Conservation (phyloP, 108 stramenopile genomes). For the Cyclotella sp. region DNA sequence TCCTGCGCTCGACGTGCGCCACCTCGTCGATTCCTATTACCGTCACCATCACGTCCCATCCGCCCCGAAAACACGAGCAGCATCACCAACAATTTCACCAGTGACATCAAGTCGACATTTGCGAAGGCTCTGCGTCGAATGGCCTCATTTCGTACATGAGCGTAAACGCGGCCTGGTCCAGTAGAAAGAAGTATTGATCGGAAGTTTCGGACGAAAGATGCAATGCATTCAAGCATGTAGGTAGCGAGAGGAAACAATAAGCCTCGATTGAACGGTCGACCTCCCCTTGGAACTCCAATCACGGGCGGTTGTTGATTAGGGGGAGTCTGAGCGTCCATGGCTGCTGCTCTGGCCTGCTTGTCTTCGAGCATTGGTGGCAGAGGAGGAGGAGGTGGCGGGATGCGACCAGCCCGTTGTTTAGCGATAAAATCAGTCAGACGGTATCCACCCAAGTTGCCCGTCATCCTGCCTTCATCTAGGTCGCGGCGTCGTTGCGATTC, state of each 20-base stretch:
- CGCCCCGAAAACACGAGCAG: slow-evolving; percentile 32
- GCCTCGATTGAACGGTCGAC: slow-evolving; percentile 21
- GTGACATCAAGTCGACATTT: slow-evolving; percentile 32
- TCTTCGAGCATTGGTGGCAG: background rate
- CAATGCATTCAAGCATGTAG: background rate
- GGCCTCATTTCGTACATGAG: slow-evolving; percentile 22
- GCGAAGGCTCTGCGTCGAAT: slow-evolving; percentile 36
- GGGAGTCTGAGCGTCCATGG: background rate
- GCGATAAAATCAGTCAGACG: background rate
- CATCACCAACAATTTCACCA: slow-evolving; percentile 49
- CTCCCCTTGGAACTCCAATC: background rate
- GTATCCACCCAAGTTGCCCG: background rate
- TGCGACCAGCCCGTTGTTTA: background rate
- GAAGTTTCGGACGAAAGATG: slow-evolving; percentile 11
- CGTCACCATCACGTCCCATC: slow-evolving; percentile 15
- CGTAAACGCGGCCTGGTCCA: slow-evolving; percentile 38
- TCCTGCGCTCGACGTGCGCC: slow-evolving; percentile 3
- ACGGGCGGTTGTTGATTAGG: background rate
- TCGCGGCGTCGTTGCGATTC: background rate
- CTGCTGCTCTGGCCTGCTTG: background rate
- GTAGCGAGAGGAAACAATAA: slow-evolving; percentile 28
- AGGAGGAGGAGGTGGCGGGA: slow-evolving; percentile 5
- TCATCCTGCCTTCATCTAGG: background rate
- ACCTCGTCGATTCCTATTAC: background rate
- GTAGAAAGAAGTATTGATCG: slow-evolving; percentile 33